Base-by-base conservation (phyloP, 441 rosid species). In the Bocquillonia castaneifolia region DNA sequence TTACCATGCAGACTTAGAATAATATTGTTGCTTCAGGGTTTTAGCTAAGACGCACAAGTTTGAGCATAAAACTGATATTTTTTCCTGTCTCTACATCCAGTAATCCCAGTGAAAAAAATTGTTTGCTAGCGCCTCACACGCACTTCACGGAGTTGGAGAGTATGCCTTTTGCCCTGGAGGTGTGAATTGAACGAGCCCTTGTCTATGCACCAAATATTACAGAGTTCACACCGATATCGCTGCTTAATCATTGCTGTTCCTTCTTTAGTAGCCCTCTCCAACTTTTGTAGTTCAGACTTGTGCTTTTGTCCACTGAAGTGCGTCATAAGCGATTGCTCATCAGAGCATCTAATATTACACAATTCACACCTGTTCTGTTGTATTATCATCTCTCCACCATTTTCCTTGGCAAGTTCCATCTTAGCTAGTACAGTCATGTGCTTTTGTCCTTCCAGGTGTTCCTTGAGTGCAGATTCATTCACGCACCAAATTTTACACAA, bases 401-500 rank as follows among this genome's bases (percentile, higher is more conserved):
- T 18, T 23, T 50, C 54, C 44, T 10, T 5, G 20, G 66, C 50
- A 17, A 29, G 25, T 32, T 66, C 48, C 6, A 18, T 26, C 37
- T 66, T 71, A 1, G 26, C 51, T 2, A 59, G 20, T 28, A 42
- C 64, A 56, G 31, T 68, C 70, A 57, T 54, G 68, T 68, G 76
- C 76, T 53, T 71, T 68, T 66, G 64, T 37, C 74, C 78, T 18
- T 42, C 29, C 15, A 68, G 59, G 61, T 74, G 78, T 23, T 3
- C 55, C 66, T 71, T 32, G 20, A 76, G 48, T 13, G 39, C 8
- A 20, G 29, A 32, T 7, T 64, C 69, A 70, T 73, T 68, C 23
- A 32, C 51, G 78, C 76, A 73, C 72, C 78, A 71, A 22, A 75
- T 37, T 8, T 70, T 47, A 69, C 77, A 69, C 52, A 72, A 31